Conservation (phyloP, 2,329 filamentous ascomycete species). For the Aureobasidium sp. region DNA sequence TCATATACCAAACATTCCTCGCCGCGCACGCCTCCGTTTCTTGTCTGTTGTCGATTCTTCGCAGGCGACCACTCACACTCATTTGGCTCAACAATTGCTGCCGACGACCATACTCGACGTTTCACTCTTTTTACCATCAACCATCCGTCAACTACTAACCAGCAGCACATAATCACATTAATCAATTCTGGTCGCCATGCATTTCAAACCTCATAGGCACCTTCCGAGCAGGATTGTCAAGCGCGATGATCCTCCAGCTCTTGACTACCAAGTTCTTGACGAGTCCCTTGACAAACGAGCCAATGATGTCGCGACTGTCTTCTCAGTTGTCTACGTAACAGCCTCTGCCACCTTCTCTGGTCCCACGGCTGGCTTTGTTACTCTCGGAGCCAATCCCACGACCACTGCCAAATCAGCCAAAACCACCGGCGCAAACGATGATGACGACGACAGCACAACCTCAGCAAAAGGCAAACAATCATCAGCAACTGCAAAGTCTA, state of each 20-base stretch:
- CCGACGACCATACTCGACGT: conserved; percentile 6
- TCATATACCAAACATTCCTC: conserved; percentile 18
- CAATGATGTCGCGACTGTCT: conserved; percentile 28
- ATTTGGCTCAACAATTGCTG: conserved; percentile 4
- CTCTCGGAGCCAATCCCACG: conserved; percentile 19
- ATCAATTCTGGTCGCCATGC: conserved; percentile 3
- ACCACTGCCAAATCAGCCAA: conserved; percentile 18
- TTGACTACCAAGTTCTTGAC: neutral
- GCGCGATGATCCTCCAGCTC: neutral
- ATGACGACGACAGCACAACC: conserved; percentile 3
- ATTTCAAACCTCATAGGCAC: conserved; percentile 10
- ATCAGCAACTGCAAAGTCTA: neutral
- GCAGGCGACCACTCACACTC: conserved; percentile 5
- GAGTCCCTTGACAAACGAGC: conserved; percentile 14
- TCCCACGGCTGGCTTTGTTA: conserved; percentile 29
- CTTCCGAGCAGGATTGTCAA: neutral
- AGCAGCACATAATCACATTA: conserved; percentile 4
- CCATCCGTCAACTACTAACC: conserved; percentile 1
- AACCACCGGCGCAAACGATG: conserved; percentile 17
- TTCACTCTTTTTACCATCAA: conserved; percentile 13
- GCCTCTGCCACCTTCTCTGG: conserved; percentile 46
- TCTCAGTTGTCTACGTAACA: conserved; percentile 48
- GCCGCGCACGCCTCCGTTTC: conserved; percentile 10
- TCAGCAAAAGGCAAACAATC: conserved; percentile 6
- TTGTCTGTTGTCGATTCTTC: conserved; percentile 14